phyloP scores from a whole-genome alignment of 2,329 filamentous ascomycete species.

The Fusarium xyrophilum region DNA sequence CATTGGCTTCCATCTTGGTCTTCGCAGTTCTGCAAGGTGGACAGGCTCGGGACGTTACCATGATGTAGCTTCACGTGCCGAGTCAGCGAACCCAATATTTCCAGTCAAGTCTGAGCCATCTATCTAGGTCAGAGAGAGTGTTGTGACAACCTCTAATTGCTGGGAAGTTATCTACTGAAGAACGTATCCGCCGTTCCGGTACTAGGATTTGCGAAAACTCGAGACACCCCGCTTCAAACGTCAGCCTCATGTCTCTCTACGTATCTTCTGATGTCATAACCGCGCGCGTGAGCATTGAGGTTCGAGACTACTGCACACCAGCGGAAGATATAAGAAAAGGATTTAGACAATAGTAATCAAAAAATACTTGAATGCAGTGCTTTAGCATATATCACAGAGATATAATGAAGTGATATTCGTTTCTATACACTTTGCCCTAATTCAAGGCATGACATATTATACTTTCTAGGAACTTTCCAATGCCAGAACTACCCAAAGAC shows the following conservation, averaged over 20 bases:
- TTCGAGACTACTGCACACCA: neutral
- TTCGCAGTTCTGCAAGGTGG: neutral
- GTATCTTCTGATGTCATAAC: neutral
- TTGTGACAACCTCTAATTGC: accelerated
- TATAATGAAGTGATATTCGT: no score
- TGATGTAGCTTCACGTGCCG: neutral
- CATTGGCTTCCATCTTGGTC: neutral
- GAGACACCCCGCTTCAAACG: neutral
- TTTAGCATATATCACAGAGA: no score
- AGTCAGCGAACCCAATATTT: neutral
- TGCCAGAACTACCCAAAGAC: no score
- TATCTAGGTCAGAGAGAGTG: accelerated
- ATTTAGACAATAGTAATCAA: no score
- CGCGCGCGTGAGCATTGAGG: neutral
- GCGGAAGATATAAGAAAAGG: no score
- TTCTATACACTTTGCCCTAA: accelerated
- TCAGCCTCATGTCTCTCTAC: neutral
- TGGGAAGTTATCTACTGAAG: neutral
- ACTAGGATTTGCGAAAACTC: neutral
- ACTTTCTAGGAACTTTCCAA: no score
- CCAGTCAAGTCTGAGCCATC: neutral
- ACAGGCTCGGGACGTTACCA: neutral
- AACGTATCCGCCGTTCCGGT: accelerated
- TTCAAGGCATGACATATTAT: neutral
- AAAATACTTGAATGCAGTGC: no score